Evolutionary conservation across 1,139 yeast species (phyloP).

Genomic region (Sugiyamaella paludigena): DNA sequence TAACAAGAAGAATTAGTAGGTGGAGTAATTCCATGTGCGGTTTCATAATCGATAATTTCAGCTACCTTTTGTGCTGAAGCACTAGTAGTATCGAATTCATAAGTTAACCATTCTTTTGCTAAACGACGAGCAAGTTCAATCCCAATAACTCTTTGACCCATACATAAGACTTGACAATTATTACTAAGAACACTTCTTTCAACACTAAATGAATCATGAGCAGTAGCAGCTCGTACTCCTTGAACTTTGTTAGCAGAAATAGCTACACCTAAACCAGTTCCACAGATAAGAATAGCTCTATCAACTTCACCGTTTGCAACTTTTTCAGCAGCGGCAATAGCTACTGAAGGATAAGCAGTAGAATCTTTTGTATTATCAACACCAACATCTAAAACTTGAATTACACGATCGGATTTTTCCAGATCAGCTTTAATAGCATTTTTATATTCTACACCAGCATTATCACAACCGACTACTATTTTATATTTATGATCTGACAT

Average conservation of each 20-base stretch:
- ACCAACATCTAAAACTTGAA: constrained; percentile 43
- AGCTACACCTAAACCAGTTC: constrained; percentile 50
- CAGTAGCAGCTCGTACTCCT: constrained; percentile 51
- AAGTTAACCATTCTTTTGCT: constrained; percentile 46
- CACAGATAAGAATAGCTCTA: constrained; percentile 47
- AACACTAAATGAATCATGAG: constrained; percentile 48
- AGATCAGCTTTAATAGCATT: constrained; percentile 42
- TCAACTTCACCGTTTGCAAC: constrained; percentile 44
- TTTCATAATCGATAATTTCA: constrained; percentile 37
- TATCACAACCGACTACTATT: constrained; percentile 45
- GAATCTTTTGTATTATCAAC: constrained; percentile 35
- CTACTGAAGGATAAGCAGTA: constrained; percentile 45
- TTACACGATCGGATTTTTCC: constrained; percentile 36
- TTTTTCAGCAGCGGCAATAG: constrained; percentile 45
- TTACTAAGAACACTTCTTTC: constrained; percentile 47
- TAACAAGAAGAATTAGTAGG: neutral
- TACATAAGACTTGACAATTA: constrained; percentile 46
- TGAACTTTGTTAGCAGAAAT: constrained; percentile 48
- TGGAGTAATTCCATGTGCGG: neutral
- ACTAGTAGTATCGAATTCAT: constrained; percentile 41
- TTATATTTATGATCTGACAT: constrained; percentile 13
- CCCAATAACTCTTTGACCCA: constrained; percentile 51
- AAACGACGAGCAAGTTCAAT: constrained; percentile 45
- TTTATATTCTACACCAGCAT: constrained; percentile 48
- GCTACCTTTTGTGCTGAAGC: constrained; percentile 47